phyloP scores from a whole-genome alignment of 2,329 filamentous ascomycete genomes.

The Aspergillus intermedius region DNA sequence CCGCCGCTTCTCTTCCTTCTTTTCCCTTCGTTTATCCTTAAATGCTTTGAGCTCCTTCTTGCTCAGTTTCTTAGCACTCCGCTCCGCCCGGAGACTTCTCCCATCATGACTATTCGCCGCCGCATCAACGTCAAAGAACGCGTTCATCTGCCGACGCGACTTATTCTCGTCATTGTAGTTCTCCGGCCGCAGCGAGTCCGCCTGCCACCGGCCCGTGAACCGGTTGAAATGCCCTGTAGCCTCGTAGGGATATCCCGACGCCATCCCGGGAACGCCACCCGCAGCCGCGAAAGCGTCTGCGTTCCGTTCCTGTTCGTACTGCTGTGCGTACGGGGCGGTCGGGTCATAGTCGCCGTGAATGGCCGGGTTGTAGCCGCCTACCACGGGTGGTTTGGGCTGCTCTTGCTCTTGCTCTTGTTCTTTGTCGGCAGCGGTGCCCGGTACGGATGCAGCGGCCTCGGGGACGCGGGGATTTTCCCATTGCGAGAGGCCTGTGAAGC shows the following conservation, averaged over 20 bases:
- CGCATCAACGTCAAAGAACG: constrained; percentile 92
- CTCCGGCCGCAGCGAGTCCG: constrained; percentile 60
- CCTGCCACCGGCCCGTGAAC: constrained; percentile 79
- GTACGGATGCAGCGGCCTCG: constrained; percentile 29
- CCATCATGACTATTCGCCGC: constrained; percentile 88
- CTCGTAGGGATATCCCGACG: constrained; percentile 52
- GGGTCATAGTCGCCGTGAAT: constrained; percentile 97
- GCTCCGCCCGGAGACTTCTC: constrained; percentile 82
- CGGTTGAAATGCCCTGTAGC: constrained; percentile 79
- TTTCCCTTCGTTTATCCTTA: constrained; percentile 80
- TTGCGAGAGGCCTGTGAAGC: constrained; percentile 66
- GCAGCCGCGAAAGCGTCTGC: constrained; percentile 29
- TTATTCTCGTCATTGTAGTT: constrained; percentile 83
- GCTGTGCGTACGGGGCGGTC: constrained; percentile 83
- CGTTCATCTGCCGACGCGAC: constrained; percentile 78
- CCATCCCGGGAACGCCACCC: constrained; percentile 24
- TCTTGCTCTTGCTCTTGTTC: constrained; percentile 23
- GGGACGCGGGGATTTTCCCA: constrained; percentile 82
- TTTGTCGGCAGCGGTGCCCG: constrained; percentile 25
- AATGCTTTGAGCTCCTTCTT: constrained; percentile 86
- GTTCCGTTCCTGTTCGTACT: constrained; percentile 35
- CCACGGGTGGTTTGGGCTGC: constrained; percentile 38
- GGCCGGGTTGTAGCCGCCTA: constrained; percentile 83
- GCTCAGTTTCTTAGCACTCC: constrained; percentile 72
- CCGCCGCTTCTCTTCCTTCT: constrained; percentile 88